Base-by-base conservation (phyloP, 768 basidiomycete genomes). In the Pulveroboletus sp. region DNA sequence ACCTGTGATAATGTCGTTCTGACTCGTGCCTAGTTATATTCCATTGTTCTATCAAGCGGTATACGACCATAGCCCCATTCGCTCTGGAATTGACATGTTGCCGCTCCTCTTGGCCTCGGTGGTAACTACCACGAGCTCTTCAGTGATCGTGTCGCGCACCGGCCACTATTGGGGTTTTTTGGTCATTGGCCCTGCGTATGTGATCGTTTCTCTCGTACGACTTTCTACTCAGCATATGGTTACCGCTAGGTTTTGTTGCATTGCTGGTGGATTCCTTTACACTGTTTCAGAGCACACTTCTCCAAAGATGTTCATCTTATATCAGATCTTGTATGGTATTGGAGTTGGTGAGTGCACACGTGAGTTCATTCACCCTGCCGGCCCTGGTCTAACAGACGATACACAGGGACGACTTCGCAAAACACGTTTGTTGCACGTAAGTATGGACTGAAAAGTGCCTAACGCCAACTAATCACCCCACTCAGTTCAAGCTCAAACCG, bases 31-130 rank as follows among this genome's bases (percentile, higher is more conserved):
- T 29, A 42, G 55, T 33, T 59, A 59, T 32, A 45, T 61, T 25
- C 59, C 57, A 6, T 37, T 61, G 19, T 40, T 59, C 23, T 61
- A 54, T 45, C 55, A 61, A 52, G 59, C 51, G 13, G 55, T 54
- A 2, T 56, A 50, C 13, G 34, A 36, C n/a, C 57, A 57, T 45
- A 59, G 48, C 33, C 27, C 59, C 6, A 48, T 55, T 40, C 53
- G 33, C 17, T 61, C 61, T 16, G 61, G 57, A 12, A 46, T 61
- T 9, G 55, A 61, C 41, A 50, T 61, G 38, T 44, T 61, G 13
- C 60, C 61, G 7, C 59, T 55, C 41, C 19, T 63, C 17, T 32
- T 63, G 6, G 46, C 44, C 6, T 42, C 47, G 27, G 49, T 47
- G 16, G n/a, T 52, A 16, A 48, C 55, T 16, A 40, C 52, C 2